A percentile compares a stretch with the other conserved stretches of the same genome.
These are phyloP conservation scores for Amauroascus niger DNA, from an alignment of 2,329 filamentous ascomycete genomes.

Conservation along the genomic window DNA sequence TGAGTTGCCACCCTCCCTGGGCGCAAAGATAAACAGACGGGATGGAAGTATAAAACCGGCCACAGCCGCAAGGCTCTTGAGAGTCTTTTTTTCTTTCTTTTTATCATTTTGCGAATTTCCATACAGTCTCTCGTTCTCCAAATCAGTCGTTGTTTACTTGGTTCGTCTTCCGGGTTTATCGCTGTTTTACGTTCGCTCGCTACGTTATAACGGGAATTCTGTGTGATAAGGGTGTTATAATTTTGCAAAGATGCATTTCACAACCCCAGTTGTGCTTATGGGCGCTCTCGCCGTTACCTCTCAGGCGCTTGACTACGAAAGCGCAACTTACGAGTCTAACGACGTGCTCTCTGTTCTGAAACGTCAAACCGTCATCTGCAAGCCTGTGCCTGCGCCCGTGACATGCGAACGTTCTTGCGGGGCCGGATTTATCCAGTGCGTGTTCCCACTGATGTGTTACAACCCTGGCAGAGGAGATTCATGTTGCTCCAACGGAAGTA, in stretches of 20 bases:
- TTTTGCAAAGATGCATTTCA: constrained; percentile 8
- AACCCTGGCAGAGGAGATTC: constrained; percentile 9
- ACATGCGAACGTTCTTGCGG: constrained; percentile 13
- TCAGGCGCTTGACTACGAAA: background rate
- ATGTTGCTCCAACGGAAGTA: constrained; percentile 14
- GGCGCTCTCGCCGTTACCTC: constrained; percentile 7
- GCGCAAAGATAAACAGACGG: background rate
- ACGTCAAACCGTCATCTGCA: constrained; percentile 5
- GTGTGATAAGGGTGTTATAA: no score
- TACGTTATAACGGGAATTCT: no score
- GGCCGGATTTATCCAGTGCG: constrained; percentile 4
- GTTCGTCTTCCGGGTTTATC: background rate
- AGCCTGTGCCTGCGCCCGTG: constrained; percentile 7
- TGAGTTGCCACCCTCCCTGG: background rate
- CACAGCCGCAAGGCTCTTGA: background rate
- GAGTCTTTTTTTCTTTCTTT: background rate
- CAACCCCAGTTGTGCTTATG: background rate
- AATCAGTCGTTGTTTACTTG: background rate
- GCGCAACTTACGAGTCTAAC: constrained; percentile 2
- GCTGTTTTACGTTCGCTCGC: background rate
- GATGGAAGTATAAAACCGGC: background rate
- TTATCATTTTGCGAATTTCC: background rate
- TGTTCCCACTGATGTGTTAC: constrained; percentile 3
- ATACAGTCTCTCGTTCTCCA: background rate
- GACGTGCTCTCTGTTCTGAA: background rate